Conservation (phyloP, 768 basidiomycete species). For the Leccinum incarnatum region DNA sequence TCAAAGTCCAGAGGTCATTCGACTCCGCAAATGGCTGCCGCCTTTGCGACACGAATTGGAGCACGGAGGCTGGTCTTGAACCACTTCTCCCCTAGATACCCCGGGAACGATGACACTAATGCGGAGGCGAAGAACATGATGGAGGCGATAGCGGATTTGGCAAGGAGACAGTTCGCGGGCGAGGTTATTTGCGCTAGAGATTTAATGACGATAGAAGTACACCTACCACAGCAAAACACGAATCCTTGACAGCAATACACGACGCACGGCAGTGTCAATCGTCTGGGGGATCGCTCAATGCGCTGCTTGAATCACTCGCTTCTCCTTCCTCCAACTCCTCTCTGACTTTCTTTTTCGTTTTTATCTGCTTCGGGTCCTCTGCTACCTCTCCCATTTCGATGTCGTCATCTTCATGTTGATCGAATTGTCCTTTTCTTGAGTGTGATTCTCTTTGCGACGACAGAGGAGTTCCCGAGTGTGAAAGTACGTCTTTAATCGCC, state of each 20-base stretch:
- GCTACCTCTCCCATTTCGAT: slow-evolving; percentile 93
- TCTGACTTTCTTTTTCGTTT: slow-evolving; percentile 48
- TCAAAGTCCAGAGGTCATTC: slow-evolving; percentile 82
- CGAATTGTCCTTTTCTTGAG: slow-evolving; percentile 24
- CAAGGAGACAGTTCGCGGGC: slow-evolving; percentile 50
- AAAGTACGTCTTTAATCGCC: slow-evolving; percentile 34
- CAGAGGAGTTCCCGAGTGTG: slow-evolving; percentile 31
- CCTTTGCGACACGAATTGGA: slow-evolving; percentile 64
- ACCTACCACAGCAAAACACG: slow-evolving; percentile 28
- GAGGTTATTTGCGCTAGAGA: slow-evolving; percentile 71
- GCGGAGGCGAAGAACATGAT: slow-evolving; percentile 53
- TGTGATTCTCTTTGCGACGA: slow-evolving; percentile 25
- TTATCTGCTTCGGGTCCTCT: slow-evolving; percentile 55
- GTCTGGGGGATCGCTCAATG: slow-evolving; percentile 74
- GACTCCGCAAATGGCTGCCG: slow-evolving; percentile 87
- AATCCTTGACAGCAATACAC: slow-evolving; percentile 3
- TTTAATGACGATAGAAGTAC: slow-evolving; percentile 67
- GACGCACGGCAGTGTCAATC: slow-evolving; percentile 27
- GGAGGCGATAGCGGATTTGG: slow-evolving; percentile 59
- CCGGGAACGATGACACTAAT: slow-evolving; percentile 57
- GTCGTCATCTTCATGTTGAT: slow-evolving; percentile 50
- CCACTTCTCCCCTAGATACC: slow-evolving; percentile 82
- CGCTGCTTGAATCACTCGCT: slow-evolving; percentile 78
- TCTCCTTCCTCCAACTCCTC: slow-evolving; percentile 88
- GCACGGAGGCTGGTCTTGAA: slow-evolving; percentile 71